Evolutionary conservation across 2,329 filamentous ascomycete species (phyloP), one percentile per base, ranked within the genome.

Genomic region (Phialocephala subalpina): DNA sequence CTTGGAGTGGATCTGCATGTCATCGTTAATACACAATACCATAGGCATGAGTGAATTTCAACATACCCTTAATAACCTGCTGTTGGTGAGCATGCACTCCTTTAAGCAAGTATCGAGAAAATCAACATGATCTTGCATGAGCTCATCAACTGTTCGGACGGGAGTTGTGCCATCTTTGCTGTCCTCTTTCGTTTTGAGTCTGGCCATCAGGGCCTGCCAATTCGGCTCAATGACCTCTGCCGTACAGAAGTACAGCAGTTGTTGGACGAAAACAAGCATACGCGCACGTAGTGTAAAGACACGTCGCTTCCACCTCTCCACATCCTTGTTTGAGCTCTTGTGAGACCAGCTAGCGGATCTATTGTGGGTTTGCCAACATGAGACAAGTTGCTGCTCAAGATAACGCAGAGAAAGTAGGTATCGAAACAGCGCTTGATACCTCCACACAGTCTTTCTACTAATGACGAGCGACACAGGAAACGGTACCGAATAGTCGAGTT

Each of bases 111-210:
- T 98, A 74, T 97, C 96, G 57, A 99, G 82, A 78, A 99, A 99
- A 80, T 98, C 96, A 67, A 99, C 94, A 80, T 99, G 96, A 76
- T 98, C 94, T 80, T 98, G 93, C 96, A 99, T 99, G 76, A 99
- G 81, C 80, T 98, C 94, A 75, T 99, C 96, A 0, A 99, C 96
- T 0, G 96, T 99, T 42, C 94, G 81, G 47, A 82, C 82, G 7
- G 80, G 76, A n/a, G 74, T 74, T 27, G 67, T 62, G 2, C 77
- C 77, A 36, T 78, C 77, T 64, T 78, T 75, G 68, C 77, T 77
- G 14, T 83, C 81, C 63, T 87, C 86, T 67, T 84, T 85, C 11
- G 82, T 87, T 82, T 90, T 90, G 6, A 98, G 84, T 36, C 93
- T 86, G n/a, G 90, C 88, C 93, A 97, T 97, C 67, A 99, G 88